phyloP scores from a whole-genome alignment of 192 early-diverging fungal genomes.

The Phycomyces blakesleeanus region DNA sequence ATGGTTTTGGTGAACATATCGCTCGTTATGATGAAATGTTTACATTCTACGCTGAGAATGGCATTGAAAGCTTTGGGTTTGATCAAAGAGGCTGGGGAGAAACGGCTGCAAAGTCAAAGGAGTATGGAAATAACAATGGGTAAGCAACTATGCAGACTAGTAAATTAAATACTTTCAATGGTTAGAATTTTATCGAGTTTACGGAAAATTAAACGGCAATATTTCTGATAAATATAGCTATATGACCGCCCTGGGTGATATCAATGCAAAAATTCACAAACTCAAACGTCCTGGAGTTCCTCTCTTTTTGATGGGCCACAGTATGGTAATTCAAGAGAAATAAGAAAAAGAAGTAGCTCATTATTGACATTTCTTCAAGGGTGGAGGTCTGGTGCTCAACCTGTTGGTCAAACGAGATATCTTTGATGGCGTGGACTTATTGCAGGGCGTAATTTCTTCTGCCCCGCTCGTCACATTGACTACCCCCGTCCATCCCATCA shows the following conservation, averaged over 20 bases:
- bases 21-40: slow-evolving; percentile 58
- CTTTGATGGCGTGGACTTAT: slow-evolving; percentile 27
- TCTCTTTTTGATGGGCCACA: slow-evolving; percentile 53
- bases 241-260: slow-evolving; percentile 43
- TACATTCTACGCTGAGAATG: slow-evolving; percentile 44
- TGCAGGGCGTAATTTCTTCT: slow-evolving; percentile 54
- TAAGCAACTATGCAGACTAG: slow-evolving; percentile 23
- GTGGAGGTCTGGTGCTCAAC: slow-evolving; percentile 53
- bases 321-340: slow-evolving; percentile 36
- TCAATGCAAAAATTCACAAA: slow-evolving; percentile 40
- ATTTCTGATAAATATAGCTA: slow-evolving; percentile 23
- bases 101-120: slow-evolving; percentile 50
- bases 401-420: slow-evolving; percentile 41
- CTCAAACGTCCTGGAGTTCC: slow-evolving; percentile 37
- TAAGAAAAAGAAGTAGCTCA: neutral
- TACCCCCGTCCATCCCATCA: slow-evolving; percentile 31
- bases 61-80: slow-evolving; percentile 52
- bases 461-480: slow-evolving; percentile 39
- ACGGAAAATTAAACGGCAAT: neutral
- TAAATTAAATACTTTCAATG: neutral
- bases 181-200: neutral
- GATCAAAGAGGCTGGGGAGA: slow-evolving; percentile 70
- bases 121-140: slow-evolving; percentile 46
- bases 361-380: slow-evolving; percentile 6
- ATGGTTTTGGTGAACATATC: slow-evolving; percentile 56